Percentiles rank a stretch among this genome's conserved stretches.
Evolutionary conservation across 2,329 filamentous ascomycete genomes (phyloP).

Genomic region (Calonectria henricotiae): DNA sequence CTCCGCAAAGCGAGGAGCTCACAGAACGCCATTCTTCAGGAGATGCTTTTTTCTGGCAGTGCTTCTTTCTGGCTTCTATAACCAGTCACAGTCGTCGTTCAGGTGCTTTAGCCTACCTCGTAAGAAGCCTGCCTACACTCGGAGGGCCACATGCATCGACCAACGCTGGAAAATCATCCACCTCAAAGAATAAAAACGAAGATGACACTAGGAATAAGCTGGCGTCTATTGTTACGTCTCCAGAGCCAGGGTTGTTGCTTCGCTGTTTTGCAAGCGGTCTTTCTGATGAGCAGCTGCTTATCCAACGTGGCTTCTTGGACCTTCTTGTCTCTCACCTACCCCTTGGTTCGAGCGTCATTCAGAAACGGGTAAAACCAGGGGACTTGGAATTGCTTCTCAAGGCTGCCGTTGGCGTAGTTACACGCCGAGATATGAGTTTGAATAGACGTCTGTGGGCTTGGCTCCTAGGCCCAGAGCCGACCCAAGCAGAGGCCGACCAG

Average conservation of each 20-base stretch:
- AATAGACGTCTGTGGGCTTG: slow-evolving; percentile 97
- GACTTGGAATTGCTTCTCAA: slow-evolving; percentile 88
- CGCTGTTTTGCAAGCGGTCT: slow-evolving; percentile 94
- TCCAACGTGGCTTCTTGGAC: slow-evolving; percentile 95
- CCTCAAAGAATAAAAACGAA: slow-evolving; percentile 37
- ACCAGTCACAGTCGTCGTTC: slow-evolving; percentile 89
- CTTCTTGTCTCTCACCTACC: slow-evolving; percentile 92
- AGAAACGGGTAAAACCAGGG: slow-evolving; percentile 78
- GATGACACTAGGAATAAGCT: slow-evolving; percentile 66
- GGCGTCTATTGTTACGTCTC: slow-evolving; percentile 81
- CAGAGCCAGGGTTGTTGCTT: slow-evolving; percentile 91
- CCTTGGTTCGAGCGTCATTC: slow-evolving; percentile 85
- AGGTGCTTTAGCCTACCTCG: slow-evolving; percentile 90
- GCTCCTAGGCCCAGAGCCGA: slow-evolving; percentile 86
- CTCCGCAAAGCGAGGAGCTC: slow-evolving; percentile 67
- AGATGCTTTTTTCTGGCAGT: slow-evolving; percentile 98
- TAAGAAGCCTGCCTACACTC: slow-evolving; percentile 78
- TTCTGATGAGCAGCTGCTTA: slow-evolving; percentile 88
- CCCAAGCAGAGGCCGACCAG: slow-evolving; percentile 66
- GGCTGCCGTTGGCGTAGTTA: slow-evolving; percentile 90
- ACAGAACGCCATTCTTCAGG: slow-evolving; percentile 72
- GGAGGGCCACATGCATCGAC: slow-evolving; percentile 39
- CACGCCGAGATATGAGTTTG: slow-evolving; percentile 94
- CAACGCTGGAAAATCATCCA: slow-evolving; percentile 34
- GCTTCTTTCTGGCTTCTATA: slow-evolving; percentile 93